A percentile compares a stretch with the other conserved stretches of the same genome.
These are phyloP conservation scores for Lonicera japonica DNA, from an alignment of 129 eudicot genomes.

Conservation along the genomic window DNA sequence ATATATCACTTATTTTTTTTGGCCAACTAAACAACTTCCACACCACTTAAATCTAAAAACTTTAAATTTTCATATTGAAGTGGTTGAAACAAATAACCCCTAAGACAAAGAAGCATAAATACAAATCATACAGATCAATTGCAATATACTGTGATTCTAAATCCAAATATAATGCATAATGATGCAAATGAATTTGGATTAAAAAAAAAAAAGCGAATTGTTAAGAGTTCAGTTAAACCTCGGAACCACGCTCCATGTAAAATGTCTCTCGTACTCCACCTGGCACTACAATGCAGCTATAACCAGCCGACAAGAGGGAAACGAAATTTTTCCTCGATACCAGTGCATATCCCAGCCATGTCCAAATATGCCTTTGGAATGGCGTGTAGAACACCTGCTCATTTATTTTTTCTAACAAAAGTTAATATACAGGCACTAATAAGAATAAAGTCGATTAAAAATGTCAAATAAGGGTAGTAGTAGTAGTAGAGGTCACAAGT, in stretches of 20 bases:
- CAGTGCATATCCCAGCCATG: slow-evolving; percentile 74
- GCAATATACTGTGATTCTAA: not conserved
- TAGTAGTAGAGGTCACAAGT: slow-evolving; percentile 1
- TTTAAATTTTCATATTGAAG: too few relatives aligned
- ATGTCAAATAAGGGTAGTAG: not conserved
- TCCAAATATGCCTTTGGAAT: slow-evolving; percentile 80
- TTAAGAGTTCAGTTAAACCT: slow-evolving; percentile 38
- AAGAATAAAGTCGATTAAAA: not conserved
- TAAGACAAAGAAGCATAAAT: not conserved
- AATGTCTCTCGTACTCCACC: slow-evolving; percentile 86
- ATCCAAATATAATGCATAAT: not conserved
- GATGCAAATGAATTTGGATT: not conserved
- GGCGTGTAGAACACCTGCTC: slow-evolving; percentile 80
- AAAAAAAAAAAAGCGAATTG: too few relatives aligned
- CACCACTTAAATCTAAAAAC: too few relatives aligned
- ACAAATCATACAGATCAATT: too few relatives aligned
- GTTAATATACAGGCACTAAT: not conserved
- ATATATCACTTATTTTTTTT: too few relatives aligned
- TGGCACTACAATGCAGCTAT: slow-evolving; percentile 83
- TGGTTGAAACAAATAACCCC: too few relatives aligned
- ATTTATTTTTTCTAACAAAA: not conserved
- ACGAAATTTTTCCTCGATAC: slow-evolving; percentile 60
- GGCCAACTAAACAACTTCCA: too few relatives aligned
- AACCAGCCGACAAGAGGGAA: slow-evolving; percentile 52
- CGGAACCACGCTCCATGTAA: slow-evolving; percentile 73